Evolutionary conservation across 768 basidiomycete genomes (phyloP).

Genomic region (Leucocoprinus leucothites): DNA sequence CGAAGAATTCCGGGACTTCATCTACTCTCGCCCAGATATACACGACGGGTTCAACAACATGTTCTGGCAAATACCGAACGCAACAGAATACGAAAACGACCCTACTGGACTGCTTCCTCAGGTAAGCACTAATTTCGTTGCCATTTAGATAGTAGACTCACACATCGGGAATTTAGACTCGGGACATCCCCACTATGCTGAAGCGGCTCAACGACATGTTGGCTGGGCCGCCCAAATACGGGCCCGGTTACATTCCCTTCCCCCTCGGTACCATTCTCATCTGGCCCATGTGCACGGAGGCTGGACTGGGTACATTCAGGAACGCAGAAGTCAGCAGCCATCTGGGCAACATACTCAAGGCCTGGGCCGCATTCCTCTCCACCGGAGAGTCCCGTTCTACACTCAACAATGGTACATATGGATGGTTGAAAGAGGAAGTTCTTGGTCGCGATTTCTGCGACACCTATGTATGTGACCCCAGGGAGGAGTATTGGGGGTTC

Average conservation of each 20-base stretch:
- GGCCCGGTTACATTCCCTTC: neutral
- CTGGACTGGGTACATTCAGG: conserved; percentile 16
- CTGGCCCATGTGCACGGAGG: conserved; percentile 17
- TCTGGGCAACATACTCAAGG: conserved; percentile 32
- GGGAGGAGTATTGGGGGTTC: conserved; percentile 40
- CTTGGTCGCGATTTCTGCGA: conserved; percentile 28
- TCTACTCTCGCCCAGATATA: conserved; percentile 23
- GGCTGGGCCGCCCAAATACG: neutral
- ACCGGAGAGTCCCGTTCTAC: conserved; percentile 38
- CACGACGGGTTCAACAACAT: conserved; percentile 31
- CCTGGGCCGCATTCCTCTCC: conserved; percentile 44
- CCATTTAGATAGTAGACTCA: too few relatives aligned
- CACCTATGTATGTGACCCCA: conserved; percentile 38
- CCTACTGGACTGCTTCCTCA: conserved; percentile 18
- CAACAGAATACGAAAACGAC: conserved; percentile 10
- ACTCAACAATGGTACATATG: conserved; percentile 27
- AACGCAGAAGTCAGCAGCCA: conserved; percentile 16
- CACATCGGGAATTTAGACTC: too few relatives aligned
- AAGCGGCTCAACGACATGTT: neutral
- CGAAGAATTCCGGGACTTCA: conserved; percentile 26
- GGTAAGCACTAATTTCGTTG: conserved; percentile 4
- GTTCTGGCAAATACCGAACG: conserved; percentile 22
- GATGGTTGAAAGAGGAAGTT: conserved; percentile 42
- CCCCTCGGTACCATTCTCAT: conserved; percentile 14
- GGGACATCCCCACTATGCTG: conserved; percentile 4